phyloP scores from a whole-genome alignment of 2,329 filamentous ascomycete species.

The Gnomoniopsis smithogilvyi region DNA sequence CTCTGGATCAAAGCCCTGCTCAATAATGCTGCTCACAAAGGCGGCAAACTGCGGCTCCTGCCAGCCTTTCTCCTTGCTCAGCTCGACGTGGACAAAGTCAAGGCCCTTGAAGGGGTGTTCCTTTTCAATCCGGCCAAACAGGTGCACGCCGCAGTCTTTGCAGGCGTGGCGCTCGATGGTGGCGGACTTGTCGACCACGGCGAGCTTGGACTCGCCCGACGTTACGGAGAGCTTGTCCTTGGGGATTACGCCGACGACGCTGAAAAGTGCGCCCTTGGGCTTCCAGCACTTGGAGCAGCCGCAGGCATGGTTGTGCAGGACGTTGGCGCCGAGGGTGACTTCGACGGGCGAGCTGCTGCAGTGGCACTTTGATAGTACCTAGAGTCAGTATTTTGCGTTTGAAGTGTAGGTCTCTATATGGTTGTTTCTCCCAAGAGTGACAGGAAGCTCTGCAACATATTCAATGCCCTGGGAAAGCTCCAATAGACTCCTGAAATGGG shows the following conservation, averaged over 20 bases:
- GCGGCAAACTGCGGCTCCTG: slow-evolving; percentile 69
- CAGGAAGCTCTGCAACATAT: too few species aligned
- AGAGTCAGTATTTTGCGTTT: too few species aligned
- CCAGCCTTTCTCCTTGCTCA: slow-evolving; percentile 61
- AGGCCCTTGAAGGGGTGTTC: slow-evolving; percentile 66
- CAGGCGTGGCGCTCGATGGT: slow-evolving; percentile 61
- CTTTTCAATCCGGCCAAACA: slow-evolving; percentile 63
- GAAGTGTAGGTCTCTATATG: too few species aligned
- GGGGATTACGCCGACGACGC: slow-evolving; percentile 60
- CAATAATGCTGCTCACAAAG: slow-evolving; percentile 65
- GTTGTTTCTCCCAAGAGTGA: too few species aligned
- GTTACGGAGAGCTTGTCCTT: slow-evolving; percentile 52
- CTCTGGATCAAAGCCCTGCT: slow-evolving; percentile 59
- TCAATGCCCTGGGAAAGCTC: too few species aligned
- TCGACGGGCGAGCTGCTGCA: slow-evolving; percentile 55
- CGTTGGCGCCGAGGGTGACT: slow-evolving; percentile 54
- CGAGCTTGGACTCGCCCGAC: slow-evolving; percentile 55
- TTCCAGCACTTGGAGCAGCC: slow-evolving; percentile 74
- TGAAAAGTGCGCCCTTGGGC: slow-evolving; percentile 60
- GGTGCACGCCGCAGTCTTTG: slow-evolving; percentile 56
- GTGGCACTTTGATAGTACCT: slow-evolving; percentile 41
- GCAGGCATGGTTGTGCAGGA: slow-evolving; percentile 68
- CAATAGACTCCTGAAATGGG: too few species aligned
- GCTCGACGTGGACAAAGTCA: slow-evolving; percentile 66
- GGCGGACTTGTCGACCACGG: slow-evolving; percentile 52